Evolutionary conservation across 805 yeast genomes (phyloP).

Genomic region (Candida orba): DNA sequence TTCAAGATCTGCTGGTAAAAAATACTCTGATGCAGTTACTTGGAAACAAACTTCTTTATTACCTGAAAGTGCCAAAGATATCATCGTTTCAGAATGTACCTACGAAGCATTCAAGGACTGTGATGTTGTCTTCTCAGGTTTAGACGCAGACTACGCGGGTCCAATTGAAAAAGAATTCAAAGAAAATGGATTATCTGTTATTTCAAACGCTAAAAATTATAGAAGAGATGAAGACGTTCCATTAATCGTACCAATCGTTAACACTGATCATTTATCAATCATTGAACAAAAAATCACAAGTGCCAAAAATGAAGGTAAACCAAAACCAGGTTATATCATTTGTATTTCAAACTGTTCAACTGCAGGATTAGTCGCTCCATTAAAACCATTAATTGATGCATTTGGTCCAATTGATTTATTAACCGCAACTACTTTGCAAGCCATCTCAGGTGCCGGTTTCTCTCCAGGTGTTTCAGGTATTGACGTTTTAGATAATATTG

Average conservation of each 20-base stretch:
- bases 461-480: slow-evolving; percentile 97
- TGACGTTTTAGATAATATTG: slow-evolving; percentile 88
- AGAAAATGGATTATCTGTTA: slow-evolving; percentile 72
- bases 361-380: slow-evolving; percentile 94
- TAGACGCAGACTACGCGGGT: slow-evolving; percentile 92
- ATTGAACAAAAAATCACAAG: slow-evolving; percentile 50
- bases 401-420: slow-evolving; percentile 88
- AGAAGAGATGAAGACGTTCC: slow-evolving; percentile 86
- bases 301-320: slow-evolving; percentile 48
- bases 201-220: slow-evolving; percentile 95
- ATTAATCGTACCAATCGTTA: slow-evolving; percentile 89
- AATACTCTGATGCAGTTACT: slow-evolving; percentile 74
- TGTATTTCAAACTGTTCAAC: slow-evolving; percentile 98
- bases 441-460: slow-evolving; percentile 97
- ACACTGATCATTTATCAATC: slow-evolving; percentile 80
- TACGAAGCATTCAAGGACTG: slow-evolving; percentile 76
- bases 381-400: slow-evolving; percentile 83
- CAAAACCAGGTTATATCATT: slow-evolving; percentile 73
- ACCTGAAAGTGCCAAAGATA: slow-evolving; percentile 57
- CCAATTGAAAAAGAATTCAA: slow-evolving; percentile 81
- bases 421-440: slow-evolving; percentile 90
- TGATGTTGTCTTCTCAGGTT: slow-evolving; percentile 90
- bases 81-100: slow-evolving; percentile 72
- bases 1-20: slow-evolving; percentile 85
- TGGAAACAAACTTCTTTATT: slow-evolving; percentile 91